Conservation (phyloP, 2,329 filamentous ascomycete genomes). For the Alternaria longipes region DNA sequence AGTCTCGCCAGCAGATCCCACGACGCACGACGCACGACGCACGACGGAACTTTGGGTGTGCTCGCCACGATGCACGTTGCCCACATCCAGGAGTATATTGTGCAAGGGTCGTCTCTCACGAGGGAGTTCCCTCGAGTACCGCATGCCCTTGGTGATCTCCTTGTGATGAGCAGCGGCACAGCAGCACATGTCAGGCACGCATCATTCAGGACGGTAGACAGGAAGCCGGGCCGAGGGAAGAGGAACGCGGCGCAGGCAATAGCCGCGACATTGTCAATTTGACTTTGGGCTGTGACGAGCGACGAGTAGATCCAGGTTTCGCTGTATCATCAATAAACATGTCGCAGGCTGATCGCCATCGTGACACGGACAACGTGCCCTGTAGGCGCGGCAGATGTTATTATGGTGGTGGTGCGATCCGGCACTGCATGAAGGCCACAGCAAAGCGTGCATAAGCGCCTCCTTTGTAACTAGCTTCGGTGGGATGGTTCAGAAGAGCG, state of each 20-base stretch:
- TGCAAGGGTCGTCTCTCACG: slow-evolving; percentile 33
- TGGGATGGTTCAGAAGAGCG: slow-evolving; percentile 51
- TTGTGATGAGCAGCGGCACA: slow-evolving; percentile 23
- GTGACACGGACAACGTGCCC: slow-evolving; percentile 32
- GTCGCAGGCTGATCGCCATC: slow-evolving; percentile 20
- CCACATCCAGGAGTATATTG: slow-evolving; percentile 19
- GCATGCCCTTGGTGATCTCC: slow-evolving; percentile 24
- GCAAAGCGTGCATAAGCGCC: slow-evolving; percentile 51
- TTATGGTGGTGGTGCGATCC: slow-evolving; percentile 34
- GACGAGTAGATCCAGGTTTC: slow-evolving; percentile 3
- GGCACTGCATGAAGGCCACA: slow-evolving; percentile 40
- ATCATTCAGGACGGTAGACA: slow-evolving; percentile 26
- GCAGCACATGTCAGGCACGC: slow-evolving; percentile 34
- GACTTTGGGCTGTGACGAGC: slow-evolving; percentile 2
- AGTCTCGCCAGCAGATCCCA: slow-evolving; percentile 34
- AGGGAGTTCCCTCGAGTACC: slow-evolving; percentile 26
- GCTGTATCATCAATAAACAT: slow-evolving; percentile 22
- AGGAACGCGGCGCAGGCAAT: slow-evolving; percentile 23
- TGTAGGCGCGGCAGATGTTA: slow-evolving; percentile 29
- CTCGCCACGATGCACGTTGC: slow-evolving; percentile 26
- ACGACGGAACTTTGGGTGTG: slow-evolving; percentile 12
- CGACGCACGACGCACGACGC: slow-evolving; percentile 26
- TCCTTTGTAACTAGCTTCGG: slow-evolving; percentile 33
- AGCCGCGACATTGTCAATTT: slow-evolving; percentile 23
- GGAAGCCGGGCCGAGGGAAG: slow-evolving; percentile 43